phyloP scores from a whole-genome alignment of 495 filamentous ascomycete genomes.

The Penicillium egyptiacum region DNA sequence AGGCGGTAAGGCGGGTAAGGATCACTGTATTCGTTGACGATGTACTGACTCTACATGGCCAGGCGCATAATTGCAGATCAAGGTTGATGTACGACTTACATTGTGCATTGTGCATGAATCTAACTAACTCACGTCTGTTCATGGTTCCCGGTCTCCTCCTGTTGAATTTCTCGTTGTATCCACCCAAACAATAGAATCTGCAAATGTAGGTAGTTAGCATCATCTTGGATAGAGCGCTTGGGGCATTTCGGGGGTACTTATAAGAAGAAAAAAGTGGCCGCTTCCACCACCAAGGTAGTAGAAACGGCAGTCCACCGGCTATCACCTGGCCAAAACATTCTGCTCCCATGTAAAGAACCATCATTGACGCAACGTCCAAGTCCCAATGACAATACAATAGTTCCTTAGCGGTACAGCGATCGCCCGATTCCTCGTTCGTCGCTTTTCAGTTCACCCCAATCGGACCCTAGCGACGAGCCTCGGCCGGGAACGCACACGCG shows the following conservation, averaged over 20 bases:
- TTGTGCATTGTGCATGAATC: neutral
- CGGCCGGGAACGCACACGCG: slow-evolving; percentile 11
- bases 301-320: slow-evolving; percentile 38
- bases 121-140: neutral
- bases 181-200: slow-evolving; percentile 8
- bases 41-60: no score
- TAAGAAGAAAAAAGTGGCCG: slow-evolving; percentile 58
- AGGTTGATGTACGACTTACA: neutral
- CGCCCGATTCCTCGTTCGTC: slow-evolving; percentile 40
- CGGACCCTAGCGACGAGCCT: slow-evolving; percentile 9
- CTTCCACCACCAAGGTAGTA: slow-evolving; percentile 40
- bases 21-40: no score
- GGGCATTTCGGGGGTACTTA: slow-evolving; percentile 56
- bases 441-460: slow-evolving; percentile 18
- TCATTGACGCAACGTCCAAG: slow-evolving; percentile 38
- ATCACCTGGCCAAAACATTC: slow-evolving; percentile 20
- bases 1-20: neutral
- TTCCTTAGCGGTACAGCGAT: slow-evolving; percentile 16
- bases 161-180: neutral
- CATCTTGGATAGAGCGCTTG: slow-evolving; percentile 7
- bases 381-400: slow-evolving; percentile 27
- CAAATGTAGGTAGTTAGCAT: slow-evolving; percentile 37
- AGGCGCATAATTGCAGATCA: neutral
- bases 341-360: slow-evolving; percentile 31
- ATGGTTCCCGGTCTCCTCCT: neutral